Conservation (phyloP, 306 rosid species). For the Dryas alaskensis region DNA sequence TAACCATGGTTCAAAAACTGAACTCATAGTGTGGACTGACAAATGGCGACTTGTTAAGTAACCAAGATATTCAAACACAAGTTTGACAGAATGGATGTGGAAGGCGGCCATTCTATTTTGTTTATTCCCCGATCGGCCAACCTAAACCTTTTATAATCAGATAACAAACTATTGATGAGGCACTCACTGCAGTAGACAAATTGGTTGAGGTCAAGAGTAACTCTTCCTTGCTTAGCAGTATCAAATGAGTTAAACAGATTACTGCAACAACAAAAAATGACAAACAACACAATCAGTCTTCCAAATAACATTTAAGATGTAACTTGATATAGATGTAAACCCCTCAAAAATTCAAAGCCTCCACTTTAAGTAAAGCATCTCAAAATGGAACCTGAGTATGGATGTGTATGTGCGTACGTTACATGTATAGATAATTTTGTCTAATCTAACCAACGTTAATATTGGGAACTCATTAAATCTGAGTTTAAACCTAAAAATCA, state of each 20-base stretch:
- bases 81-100: not conserved
- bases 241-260: constrained; percentile 86
- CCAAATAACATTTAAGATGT: not conserved
- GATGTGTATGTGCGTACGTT: not conserved
- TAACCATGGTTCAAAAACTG: not conserved
- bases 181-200: constrained; percentile 89
- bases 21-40: not conserved
- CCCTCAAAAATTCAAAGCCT: not conserved
- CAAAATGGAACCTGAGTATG: not conserved
- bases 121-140: too few species aligned
- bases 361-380: not conserved
- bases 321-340: not conserved
- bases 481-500: not conserved
- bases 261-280: constrained; percentile 46
- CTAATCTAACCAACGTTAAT: not conserved
- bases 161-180: not conserved
- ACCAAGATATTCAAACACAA: not conserved
- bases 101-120: too few species aligned
- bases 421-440: not conserved
- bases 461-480: not conserved
- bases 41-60: not conserved
- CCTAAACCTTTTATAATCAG: not conserved
- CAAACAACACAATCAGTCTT: constrained; percentile 13
- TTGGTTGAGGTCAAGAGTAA: constrained; percentile 87
- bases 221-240: constrained; percentile 84